Percentiles rank a stretch among this genome's conserved stretches.
phyloP scores from a whole-genome alignment of 352 stramenopile genomes.

The Globisporangium splendens region DNA sequence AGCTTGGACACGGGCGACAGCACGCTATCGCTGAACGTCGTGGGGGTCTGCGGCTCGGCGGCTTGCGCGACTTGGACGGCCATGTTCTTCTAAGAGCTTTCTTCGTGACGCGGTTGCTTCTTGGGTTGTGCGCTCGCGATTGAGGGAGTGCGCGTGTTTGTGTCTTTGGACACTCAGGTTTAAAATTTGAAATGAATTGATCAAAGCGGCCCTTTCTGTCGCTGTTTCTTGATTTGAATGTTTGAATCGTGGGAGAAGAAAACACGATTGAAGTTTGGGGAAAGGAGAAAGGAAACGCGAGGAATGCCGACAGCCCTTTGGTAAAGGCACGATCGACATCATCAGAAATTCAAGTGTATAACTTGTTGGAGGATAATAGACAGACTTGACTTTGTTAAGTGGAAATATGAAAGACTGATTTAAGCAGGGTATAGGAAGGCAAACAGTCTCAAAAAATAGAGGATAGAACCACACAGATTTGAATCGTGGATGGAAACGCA shows the following conservation, averaged over 20 bases:
- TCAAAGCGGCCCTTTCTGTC: no score
- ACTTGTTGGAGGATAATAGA: no score
- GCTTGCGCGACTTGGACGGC: constrained; percentile 63
- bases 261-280: constrained; percentile 3
- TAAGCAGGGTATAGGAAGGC: no score
- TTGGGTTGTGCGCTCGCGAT: constrained; percentile 6
- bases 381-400: no score
- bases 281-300: not conserved
- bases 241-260: constrained; percentile 9
- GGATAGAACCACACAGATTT: no score
- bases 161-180: constrained; percentile 31
- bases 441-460: no score
- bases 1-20: constrained; percentile 76
- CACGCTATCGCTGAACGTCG: constrained; percentile 40
- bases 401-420: no score
- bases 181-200: constrained; percentile 20
- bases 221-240: constrained; percentile 9
- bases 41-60: constrained; percentile 28
- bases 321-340: no score
- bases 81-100: constrained; percentile 35
- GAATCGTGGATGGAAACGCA: not conserved
- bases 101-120: constrained; percentile 10
- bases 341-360: no score
- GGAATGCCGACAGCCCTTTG: no score
- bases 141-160: not conserved